Conservation (phyloP, 73 alveolate genomes). For the Paramecium caudatum region DNA sequence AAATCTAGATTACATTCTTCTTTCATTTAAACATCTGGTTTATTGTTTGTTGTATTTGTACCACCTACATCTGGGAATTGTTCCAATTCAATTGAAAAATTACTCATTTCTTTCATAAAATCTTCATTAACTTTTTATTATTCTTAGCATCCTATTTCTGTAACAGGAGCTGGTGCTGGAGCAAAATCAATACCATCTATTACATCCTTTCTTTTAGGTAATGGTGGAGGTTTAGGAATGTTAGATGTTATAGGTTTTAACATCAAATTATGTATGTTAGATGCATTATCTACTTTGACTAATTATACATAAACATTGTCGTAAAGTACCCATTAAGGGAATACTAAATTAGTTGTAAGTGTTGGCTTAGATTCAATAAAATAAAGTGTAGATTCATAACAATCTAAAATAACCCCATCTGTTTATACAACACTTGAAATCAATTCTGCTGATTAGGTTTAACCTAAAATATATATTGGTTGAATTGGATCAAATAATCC, state of each 20-base stretch:
- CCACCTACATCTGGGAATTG: neutral
- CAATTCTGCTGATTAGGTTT: neutral
- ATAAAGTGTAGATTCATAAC: constrained; percentile 2
- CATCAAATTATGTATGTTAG: neutral
- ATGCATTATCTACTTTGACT: neutral
- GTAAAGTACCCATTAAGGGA: neutral
- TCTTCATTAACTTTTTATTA: neutral
- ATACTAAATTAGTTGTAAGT: neutral
- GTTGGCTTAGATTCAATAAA: constrained; percentile 30
- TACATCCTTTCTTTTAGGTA: constrained; percentile 54
- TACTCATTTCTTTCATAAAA: constrained; percentile 4
- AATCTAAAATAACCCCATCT: neutral
- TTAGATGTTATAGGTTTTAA: neutral
- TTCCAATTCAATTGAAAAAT: constrained; percentile 36
- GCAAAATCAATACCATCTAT: constrained; percentile 64
- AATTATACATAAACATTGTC: neutral
- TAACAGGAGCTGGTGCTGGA: too few species aligned
- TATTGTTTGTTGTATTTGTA: too few species aligned
- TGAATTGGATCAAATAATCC: neutral
- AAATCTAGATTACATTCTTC: constrained; percentile 1
- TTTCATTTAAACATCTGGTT: neutral
- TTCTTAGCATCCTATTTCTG: neutral
- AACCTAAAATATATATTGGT: constrained; percentile 24
- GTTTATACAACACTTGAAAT: neutral
- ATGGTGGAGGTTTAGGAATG: constrained; percentile 69